Conservation (phyloP, 371 early-diverging fungal species). For the Chytridium lagenaria region DNA sequence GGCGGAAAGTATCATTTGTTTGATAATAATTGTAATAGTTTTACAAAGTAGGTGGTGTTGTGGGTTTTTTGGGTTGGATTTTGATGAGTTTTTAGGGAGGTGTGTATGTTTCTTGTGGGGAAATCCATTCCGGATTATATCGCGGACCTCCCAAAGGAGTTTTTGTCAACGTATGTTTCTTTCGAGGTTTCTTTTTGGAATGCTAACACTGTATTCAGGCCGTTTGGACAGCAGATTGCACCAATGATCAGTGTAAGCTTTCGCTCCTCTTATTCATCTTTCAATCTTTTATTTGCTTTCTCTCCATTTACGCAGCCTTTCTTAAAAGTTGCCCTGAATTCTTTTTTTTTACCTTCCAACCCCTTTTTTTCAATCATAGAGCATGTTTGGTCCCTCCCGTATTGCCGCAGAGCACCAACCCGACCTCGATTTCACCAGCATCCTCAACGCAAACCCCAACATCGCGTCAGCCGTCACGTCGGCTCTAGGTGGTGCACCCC, state of each 20-base stretch:
- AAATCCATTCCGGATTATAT: conserved; percentile 77
- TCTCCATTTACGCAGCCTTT: too few species aligned
- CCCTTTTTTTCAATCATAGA: too few species aligned
- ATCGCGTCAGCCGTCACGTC: not conserved
- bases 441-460: not conserved
- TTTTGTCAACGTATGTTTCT: conserved; percentile 66
- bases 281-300: not conserved
- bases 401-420: conserved; percentile 32
- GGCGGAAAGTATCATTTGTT: conserved; percentile 88
- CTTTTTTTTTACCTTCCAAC: too few species aligned
- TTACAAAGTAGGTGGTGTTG: conserved; percentile 61
- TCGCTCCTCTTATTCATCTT: not conserved
- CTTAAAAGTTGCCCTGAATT: too few species aligned
- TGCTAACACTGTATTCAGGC: conserved; percentile 47
- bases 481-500: not conserved
- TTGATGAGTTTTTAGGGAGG: conserved; percentile 27
- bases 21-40: conserved; percentile 89
- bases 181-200: not conserved
- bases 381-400: conserved; percentile 75
- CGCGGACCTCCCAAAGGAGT: conserved; percentile 64
- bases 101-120: conserved; percentile 83
- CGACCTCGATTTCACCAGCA: conserved; percentile 25
- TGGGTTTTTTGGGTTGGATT: not conserved
- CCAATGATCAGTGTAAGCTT: conserved; percentile 73
- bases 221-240: conserved; percentile 76